A percentile compares a stretch with the other conserved stretches of the same genome.
These are phyloP conservation scores for Cantharellus anzutake DNA, from an alignment of 768 basidiomycete species.

Conservation along the genomic window DNA sequence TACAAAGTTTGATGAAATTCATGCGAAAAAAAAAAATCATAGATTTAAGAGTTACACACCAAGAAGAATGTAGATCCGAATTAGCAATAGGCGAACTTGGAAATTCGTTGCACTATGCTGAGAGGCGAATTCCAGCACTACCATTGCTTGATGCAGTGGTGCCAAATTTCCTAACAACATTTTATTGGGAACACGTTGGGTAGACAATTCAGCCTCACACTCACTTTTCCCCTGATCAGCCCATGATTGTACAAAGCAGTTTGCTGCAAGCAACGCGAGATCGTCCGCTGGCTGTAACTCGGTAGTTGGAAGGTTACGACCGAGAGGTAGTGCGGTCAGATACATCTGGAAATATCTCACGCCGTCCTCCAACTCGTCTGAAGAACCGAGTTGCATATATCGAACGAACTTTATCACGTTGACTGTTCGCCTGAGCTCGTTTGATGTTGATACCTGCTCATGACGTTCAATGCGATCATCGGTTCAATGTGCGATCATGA, in stretches of 20 bases:
- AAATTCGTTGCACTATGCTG: constrained; percentile 62
- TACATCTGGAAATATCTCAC: constrained; percentile 23
- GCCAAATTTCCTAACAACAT: constrained; percentile 23
- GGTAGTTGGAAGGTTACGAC: constrained; percentile 41
- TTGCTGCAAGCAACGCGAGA: constrained; percentile 53
- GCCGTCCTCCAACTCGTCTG: not conserved
- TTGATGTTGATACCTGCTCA: no score
- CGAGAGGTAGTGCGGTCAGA: constrained; percentile 31
- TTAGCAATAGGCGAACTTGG: constrained; percentile 52
- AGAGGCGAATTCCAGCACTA: constrained; percentile 53
- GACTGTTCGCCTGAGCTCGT: no score
- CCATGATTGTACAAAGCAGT: constrained; percentile 30
- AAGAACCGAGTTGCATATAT: no score
- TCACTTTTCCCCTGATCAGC: not conserved
- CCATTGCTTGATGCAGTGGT: constrained; percentile 42
- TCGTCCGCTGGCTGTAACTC: constrained; percentile 84
- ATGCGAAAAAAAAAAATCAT: not conserved
- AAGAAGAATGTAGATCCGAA: constrained; percentile 66
- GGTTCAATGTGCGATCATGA: no score
- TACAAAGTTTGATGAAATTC: constrained; percentile 14
- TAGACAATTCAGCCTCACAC: not conserved
- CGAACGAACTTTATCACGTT: constrained; percentile 63
- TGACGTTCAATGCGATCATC: no score
- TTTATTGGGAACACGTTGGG: not conserved
- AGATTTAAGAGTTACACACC: constrained; percentile 25